Conservation (phyloP, 169 alveolate genomes). For the Blepharisma undulans region DNA sequence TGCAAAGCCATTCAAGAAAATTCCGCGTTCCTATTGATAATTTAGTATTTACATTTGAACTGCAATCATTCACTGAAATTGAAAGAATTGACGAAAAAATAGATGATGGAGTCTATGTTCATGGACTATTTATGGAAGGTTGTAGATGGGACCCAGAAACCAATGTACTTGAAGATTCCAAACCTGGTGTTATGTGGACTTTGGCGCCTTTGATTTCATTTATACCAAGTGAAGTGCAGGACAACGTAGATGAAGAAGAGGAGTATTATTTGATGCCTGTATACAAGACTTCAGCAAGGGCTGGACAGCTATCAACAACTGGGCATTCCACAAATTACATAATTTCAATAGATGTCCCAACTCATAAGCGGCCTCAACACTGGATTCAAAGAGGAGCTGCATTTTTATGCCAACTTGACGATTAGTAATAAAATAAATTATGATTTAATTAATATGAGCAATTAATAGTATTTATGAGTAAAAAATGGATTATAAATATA, state of each 20-base stretch:
- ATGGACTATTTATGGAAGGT: conserved; percentile 88
- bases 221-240: conserved; percentile 73
- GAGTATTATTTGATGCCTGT: conserved; percentile 83
- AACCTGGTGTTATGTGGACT: conserved; percentile 74
- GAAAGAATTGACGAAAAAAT: conserved; percentile 63
- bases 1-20: conserved; percentile 86
- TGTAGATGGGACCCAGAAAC: conserved; percentile 81
- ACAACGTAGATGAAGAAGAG: conserved; percentile 54
- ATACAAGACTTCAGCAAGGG: conserved; percentile 84
- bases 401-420: conserved; percentile 71
- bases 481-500: background rate
- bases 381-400: conserved; percentile 91
- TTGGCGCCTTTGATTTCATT: conserved; percentile 83
- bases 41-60: conserved; percentile 75
- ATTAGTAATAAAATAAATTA: background rate
- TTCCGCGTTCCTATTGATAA: conserved; percentile 84
- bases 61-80: conserved; percentile 60
- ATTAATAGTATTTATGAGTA: too few species aligned
- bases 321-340: conserved; percentile 88
- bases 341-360: conserved; percentile 72
- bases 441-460: background rate
- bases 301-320: conserved; percentile 82
- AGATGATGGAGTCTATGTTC: conserved; percentile 84
- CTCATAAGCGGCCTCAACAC: conserved; percentile 72
- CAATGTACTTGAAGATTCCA: conserved; percentile 67